Evolutionary conservation across 495 filamentous ascomycete species (phyloP).

Genomic region (Xylaria sp.): DNA sequence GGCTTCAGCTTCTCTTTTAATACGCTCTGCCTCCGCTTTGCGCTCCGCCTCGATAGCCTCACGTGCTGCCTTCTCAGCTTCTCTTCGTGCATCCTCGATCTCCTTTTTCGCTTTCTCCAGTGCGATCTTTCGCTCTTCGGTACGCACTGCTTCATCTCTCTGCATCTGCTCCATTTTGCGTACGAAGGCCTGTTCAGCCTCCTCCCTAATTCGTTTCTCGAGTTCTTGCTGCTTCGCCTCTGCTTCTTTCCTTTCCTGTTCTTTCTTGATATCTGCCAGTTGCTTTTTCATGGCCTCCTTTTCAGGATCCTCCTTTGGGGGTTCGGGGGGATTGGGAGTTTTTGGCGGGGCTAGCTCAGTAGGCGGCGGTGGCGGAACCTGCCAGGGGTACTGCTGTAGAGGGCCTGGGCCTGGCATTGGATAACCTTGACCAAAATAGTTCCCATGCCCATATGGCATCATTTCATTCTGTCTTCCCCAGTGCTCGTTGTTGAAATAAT

Average conservation of each 20-base stretch:
- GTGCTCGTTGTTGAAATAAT: constrained; percentile 46
- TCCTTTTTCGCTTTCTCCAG: constrained; percentile 47
- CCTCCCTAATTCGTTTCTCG: constrained; percentile 53
- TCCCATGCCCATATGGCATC: constrained; percentile 51
- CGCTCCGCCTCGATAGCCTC: constrained; percentile 48
- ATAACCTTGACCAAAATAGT: constrained; percentile 39
- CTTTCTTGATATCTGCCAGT: constrained; percentile 46
- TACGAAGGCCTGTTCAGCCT: constrained; percentile 48
- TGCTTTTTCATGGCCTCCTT: constrained; percentile 51
- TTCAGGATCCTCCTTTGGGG: constrained; percentile 53
- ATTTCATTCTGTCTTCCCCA: constrained; percentile 49
- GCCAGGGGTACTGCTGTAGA: constrained; percentile 50
- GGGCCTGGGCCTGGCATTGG: constrained; percentile 43
- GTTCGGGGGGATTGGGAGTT: constrained; percentile 43
- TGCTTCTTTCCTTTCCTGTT: constrained; percentile 44
- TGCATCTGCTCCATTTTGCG: constrained; percentile 50
- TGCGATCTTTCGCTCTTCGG: constrained; percentile 40
- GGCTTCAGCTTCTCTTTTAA: constrained; percentile 36
- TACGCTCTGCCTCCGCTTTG: constrained; percentile 43
- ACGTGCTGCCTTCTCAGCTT: constrained; percentile 52
- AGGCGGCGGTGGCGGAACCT: constrained; percentile 53
- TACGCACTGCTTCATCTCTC: constrained; percentile 40
- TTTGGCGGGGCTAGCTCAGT: constrained; percentile 48
- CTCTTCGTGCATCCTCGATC: constrained; percentile 49
- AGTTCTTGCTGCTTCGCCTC: constrained; percentile 51